These are phyloP conservation scores for Heliamphora pulchella DNA, from an alignment of 179 eudicot genomes.

Conservation along the genomic window DNA sequence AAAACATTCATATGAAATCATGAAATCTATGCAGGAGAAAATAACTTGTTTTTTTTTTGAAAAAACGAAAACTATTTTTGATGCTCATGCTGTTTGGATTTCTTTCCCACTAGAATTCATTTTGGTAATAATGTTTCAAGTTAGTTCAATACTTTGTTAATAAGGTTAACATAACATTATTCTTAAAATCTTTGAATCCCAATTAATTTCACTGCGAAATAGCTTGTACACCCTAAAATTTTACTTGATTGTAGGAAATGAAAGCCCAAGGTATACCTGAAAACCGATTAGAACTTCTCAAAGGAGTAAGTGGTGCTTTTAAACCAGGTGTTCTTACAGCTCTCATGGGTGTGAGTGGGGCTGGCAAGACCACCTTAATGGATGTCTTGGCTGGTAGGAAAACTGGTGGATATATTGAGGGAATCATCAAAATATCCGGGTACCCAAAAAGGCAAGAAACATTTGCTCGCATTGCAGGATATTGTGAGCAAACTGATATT, in stretches of 20 bases:
- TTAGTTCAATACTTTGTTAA: too few species aligned
- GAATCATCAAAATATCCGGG: constrained; percentile 38
- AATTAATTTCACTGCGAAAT: neutral
- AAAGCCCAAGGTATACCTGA: constrained; percentile 36
- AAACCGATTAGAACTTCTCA: constrained; percentile 30
- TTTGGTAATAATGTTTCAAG: too few species aligned
- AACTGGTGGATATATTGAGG: constrained; percentile 43
- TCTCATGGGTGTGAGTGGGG: constrained; percentile 53
- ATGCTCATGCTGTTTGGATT: too few species aligned
- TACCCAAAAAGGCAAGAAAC: constrained; percentile 46
- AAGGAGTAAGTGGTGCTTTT: constrained; percentile 42
- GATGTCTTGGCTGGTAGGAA: constrained; percentile 51
- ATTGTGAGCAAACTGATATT: constrained; percentile 45
- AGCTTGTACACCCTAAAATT: neutral
- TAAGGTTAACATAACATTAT: too few species aligned
- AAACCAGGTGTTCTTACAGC: constrained; percentile 50
- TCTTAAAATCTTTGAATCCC: too few species aligned
- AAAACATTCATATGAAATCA: too few species aligned
- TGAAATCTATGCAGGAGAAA: too few species aligned
- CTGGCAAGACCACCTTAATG: constrained; percentile 51
- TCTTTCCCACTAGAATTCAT: too few species aligned
- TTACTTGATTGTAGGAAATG: constrained; percentile 29
- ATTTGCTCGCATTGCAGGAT: constrained; percentile 46
- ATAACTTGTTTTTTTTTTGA: too few species aligned
- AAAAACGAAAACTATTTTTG: too few species aligned